Evolutionary conservation across 352 stramenopile species (phyloP).

Genomic region (Chloridella minuta): DNA sequence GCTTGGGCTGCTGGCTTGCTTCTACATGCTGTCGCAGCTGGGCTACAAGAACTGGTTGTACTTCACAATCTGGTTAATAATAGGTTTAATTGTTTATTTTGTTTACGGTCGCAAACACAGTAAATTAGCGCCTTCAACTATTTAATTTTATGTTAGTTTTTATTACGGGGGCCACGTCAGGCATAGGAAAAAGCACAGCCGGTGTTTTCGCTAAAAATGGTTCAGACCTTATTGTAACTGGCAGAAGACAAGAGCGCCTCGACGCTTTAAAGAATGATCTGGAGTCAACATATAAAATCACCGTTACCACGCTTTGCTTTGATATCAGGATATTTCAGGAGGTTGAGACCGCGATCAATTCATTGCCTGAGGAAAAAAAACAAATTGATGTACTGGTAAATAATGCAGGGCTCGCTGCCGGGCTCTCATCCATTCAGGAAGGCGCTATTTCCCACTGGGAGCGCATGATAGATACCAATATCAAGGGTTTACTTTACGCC

Average conservation of each 20-base stretch:
- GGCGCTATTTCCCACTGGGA: neutral
- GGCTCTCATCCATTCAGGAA: neutral
- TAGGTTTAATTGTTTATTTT: neutral
- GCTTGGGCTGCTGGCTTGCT: neutral
- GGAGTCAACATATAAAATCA: neutral
- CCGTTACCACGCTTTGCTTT: neutral
- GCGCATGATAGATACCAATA: neutral
- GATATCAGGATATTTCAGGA: neutral
- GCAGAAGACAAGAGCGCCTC: neutral
- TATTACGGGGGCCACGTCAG: neutral
- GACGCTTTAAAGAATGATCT: neutral
- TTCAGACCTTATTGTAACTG: neutral
- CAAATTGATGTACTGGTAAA: neutral
- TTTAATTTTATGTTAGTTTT: neutral
- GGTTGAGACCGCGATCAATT: neutral
- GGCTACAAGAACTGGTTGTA: neutral
- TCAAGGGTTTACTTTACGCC: neutral
- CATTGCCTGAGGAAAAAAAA: neutral
- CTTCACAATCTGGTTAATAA: neutral
- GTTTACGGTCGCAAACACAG: neutral
- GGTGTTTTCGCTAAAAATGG: neutral
- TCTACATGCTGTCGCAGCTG: neutral
- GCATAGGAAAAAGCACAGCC: neutral
- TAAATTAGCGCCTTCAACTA: neutral
- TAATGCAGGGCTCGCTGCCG: neutral